Evolutionary conservation across 192 early-diverging fungal species (phyloP).

Genomic region (Gonapodya prolifera): DNA sequence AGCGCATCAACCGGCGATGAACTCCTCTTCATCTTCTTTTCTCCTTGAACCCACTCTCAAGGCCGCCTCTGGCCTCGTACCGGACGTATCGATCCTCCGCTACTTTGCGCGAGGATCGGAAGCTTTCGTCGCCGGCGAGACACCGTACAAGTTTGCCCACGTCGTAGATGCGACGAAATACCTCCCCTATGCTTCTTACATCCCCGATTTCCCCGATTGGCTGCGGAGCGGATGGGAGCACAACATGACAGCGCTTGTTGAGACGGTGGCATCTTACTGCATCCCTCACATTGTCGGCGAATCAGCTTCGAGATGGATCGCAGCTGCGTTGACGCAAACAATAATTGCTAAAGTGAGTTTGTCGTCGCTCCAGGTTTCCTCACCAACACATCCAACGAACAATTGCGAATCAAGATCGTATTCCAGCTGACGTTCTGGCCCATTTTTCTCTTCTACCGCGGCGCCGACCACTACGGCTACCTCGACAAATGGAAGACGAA

Average conservation of each 20-base stretch:
- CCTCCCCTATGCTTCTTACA: no score
- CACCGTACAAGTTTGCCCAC: not conserved
- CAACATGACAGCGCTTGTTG: not conserved
- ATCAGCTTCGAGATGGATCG: not conserved
- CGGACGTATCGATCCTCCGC: no score
- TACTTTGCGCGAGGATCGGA: no score
- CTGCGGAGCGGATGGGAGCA: not conserved
- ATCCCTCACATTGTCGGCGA: not conserved
- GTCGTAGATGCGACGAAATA: not conserved
- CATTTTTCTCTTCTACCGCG: not conserved
- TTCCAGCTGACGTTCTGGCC: not conserved
- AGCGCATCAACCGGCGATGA: no score
- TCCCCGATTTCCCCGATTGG: not conserved
- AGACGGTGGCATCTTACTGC: not conserved
- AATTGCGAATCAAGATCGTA: not conserved
- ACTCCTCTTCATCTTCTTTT: no score
- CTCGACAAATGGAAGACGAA: not conserved
- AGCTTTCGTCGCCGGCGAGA: not conserved
- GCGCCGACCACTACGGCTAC: not conserved
- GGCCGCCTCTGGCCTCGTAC: no score
- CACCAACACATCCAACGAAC: no score
- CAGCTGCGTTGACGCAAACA: no score
- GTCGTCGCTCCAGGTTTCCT: no score
- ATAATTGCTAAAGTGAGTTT: no score
- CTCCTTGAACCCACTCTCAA: no score